Percentiles rank a stretch among this genome's conserved stretches.
phyloP scores from a whole-genome alignment of 345 rosid species.

The Luvunga scandens region DNA sequence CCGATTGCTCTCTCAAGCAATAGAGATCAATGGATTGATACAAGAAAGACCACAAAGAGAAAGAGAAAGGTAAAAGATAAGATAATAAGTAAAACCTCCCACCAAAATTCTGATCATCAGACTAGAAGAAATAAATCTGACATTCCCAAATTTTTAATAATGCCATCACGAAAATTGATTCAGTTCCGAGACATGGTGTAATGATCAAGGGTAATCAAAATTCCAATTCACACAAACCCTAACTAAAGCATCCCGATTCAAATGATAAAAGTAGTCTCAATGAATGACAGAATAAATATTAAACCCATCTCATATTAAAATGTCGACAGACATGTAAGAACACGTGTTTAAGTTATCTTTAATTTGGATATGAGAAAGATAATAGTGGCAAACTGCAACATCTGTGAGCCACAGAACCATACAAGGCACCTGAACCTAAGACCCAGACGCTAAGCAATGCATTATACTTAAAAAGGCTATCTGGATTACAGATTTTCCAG shows the following conservation, averaged over 20 bases:
- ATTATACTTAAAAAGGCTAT: not conserved
- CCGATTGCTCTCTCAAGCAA: not conserved
- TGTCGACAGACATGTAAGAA: not conserved
- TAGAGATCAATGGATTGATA: not conserved
- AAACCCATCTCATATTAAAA: not conserved
- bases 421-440: not conserved
- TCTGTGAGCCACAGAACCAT: not conserved
- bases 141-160: not conserved
- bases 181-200: not conserved
- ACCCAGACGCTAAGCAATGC: not conserved
- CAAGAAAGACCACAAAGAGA: not conserved
- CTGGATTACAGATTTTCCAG: not conserved
- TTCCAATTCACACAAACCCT: not conserved
- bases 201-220: not conserved
- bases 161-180: not conserved
- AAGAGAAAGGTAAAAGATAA: not conserved
- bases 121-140: not conserved
- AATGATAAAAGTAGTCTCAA: not conserved
- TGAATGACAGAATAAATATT: not conserved
- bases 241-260: not conserved
- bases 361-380: not conserved
- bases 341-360: not conserved
- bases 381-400: not conserved
- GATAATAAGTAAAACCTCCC: not conserved
- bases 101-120: not conserved